These are phyloP conservation scores for Daedaleopsis sinensis DNA, from an alignment of 768 basidiomycete species.

Conservation along the genomic window DNA sequence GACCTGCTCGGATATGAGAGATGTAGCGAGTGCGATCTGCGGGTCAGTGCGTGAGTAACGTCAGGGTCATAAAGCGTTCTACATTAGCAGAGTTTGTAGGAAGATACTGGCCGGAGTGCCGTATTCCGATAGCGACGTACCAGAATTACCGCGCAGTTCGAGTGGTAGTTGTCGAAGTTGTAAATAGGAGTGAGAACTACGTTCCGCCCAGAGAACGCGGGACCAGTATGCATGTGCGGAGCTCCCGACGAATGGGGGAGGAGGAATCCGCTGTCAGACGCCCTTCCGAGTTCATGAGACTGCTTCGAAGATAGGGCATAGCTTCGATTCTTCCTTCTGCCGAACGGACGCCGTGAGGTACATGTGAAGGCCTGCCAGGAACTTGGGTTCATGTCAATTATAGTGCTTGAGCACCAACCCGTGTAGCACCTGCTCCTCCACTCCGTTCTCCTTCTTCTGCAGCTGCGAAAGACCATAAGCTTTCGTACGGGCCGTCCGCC, in stretches of 20 bases:
- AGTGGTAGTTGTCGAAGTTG: too few species aligned
- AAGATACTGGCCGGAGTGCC: too few species aligned
- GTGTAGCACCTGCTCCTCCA: conserved; percentile 58
- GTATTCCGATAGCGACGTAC: too few species aligned
- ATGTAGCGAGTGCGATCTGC: background rate
- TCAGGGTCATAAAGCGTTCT: background rate
- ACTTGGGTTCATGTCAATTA: conserved; percentile 37
- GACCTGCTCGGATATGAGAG: background rate
- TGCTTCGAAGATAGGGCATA: too few species aligned
- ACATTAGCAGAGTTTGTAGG: too few species aligned
- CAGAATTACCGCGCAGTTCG: too few species aligned
- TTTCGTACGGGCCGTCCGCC: conserved; percentile 39
- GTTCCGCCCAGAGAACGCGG: too few species aligned
- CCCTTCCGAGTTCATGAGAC: too few species aligned
- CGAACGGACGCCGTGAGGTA: background rate
- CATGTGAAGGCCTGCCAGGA: background rate
- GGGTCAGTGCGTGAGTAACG: background rate
- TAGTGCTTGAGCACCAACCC: conserved; percentile 62
- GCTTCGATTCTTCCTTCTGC: background rate
- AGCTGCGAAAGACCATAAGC: conserved; percentile 55
- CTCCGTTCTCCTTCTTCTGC: conserved; percentile 41
- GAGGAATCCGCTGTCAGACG: too few species aligned
- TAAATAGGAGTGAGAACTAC: too few species aligned
- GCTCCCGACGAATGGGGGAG: too few species aligned
- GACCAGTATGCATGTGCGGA: too few species aligned